These are phyloP conservation scores for Flaveria robusta DNA, from an alignment of 129 eudicot species.

Conservation along the genomic window DNA sequence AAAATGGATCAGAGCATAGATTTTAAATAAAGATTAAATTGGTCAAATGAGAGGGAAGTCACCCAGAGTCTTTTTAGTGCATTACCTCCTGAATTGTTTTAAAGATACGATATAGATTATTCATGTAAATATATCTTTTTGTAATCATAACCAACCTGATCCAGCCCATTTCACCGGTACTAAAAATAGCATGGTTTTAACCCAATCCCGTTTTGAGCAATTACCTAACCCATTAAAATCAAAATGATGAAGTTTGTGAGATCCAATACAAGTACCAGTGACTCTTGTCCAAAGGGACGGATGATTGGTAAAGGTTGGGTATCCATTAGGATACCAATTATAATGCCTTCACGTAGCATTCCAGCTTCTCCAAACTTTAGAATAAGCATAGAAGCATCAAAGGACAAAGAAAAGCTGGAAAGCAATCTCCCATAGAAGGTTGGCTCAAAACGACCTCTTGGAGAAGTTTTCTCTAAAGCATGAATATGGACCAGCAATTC, in stretches of 20 bases:
- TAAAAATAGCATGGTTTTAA: not conserved
- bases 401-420: slow-evolving; percentile 75
- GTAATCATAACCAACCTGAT: not conserved
- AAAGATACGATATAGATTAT: not conserved
- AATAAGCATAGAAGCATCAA: slow-evolving; percentile 86
- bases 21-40: not conserved
- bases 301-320: slow-evolving; percentile 79
- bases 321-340: slow-evolving; percentile 85
- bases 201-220: not conserved
- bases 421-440: slow-evolving; percentile 88
- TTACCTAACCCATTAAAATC: slow-evolving; percentile 2
- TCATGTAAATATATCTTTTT: not conserved
- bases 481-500: slow-evolving; percentile 57
- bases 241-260: not conserved
- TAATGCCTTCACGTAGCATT: slow-evolving; percentile 87
- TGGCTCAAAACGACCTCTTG: slow-evolving; percentile 85
- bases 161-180: not conserved
- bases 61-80: not conserved
- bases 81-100: not conserved
- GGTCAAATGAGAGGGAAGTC: not conserved
- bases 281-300: slow-evolving; percentile 84
- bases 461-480: slow-evolving; percentile 69
- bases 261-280: slow-evolving; percentile 48
- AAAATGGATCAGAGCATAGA: not conserved
- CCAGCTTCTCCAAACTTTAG: slow-evolving; percentile 79